A percentile compares a stretch with the other conserved stretches of the same genome.
Conservation (phyloP, 164 flowering plant genomes). For the Chimonanthus salicifolius region DNA sequence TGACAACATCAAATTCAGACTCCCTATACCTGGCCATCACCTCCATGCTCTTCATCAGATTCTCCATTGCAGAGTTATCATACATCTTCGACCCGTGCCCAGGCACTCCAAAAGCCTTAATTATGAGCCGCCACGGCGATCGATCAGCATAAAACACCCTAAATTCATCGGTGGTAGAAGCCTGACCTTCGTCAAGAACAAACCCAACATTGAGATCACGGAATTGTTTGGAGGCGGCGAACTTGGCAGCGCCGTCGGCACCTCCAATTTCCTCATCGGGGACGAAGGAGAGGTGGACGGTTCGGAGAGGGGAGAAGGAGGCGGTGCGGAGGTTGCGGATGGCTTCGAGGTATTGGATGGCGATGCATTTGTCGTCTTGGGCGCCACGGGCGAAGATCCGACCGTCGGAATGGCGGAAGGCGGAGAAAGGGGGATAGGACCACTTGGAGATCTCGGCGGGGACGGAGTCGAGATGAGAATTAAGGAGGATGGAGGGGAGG, state of each 20-base stretch:
- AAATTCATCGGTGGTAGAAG: slow-evolving; percentile 49
- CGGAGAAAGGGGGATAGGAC: slow-evolving; percentile 78
- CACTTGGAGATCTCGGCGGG: slow-evolving; percentile 88
- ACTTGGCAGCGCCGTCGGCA: slow-evolving; percentile 53
- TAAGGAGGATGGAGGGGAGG: slow-evolving; percentile 79
- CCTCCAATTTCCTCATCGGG: slow-evolving; percentile 98
- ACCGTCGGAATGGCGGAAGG: slow-evolving; percentile 45
- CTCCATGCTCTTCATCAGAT: slow-evolving; percentile 87
- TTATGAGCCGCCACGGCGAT: slow-evolving; percentile 54
- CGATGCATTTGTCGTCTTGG: slow-evolving; percentile 90
- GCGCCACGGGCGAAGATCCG: slow-evolving; percentile 82
- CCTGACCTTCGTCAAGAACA: slow-evolving; percentile 89
- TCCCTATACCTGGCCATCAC: slow-evolving; percentile 55
- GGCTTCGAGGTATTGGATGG: slow-evolving; percentile 44
- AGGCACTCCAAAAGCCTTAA: slow-evolving; percentile 65
- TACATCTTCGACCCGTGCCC: slow-evolving; percentile 88
- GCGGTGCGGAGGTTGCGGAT: slow-evolving; percentile 29
- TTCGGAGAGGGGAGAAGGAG: slow-evolving; percentile 34
- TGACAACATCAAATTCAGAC: slow-evolving; percentile 66
- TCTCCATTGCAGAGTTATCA: slow-evolving; percentile 84
- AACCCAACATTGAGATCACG: slow-evolving; percentile 70
- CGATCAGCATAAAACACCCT: slow-evolving; percentile 87
- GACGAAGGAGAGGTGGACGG: slow-evolving; percentile 56
- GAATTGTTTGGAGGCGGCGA: slow-evolving; percentile 55
- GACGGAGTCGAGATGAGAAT: slow-evolving; percentile 89